phyloP scores from a whole-genome alignment of 2,329 filamentous ascomycete species.

The Aspergillus amoenus region DNA sequence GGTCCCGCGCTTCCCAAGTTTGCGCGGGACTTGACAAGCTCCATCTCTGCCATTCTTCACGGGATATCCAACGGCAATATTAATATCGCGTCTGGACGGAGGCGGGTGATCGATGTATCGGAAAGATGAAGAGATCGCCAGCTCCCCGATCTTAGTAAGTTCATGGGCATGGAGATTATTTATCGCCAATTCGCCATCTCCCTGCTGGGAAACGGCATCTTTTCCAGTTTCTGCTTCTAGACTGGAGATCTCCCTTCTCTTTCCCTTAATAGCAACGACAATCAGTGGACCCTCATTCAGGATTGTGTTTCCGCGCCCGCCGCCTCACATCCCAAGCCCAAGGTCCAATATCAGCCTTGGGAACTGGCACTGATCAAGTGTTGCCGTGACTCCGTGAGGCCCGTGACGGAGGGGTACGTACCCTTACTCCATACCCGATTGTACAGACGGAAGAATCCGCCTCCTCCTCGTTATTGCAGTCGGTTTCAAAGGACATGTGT shows the following conservation, averaged over 20 bases:
- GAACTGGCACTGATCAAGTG: slow-evolving; percentile 1
- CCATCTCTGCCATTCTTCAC: not conserved
- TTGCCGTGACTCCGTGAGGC: not conserved
- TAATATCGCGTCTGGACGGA: not conserved
- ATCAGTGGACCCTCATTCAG: slow-evolving; percentile 28
- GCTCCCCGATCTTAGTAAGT: not conserved
- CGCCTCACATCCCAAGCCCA: slow-evolving; percentile 11
- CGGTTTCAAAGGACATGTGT: not conserved
- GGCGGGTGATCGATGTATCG: not conserved
- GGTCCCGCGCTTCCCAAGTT: not conserved
- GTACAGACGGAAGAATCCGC: slow-evolving; percentile 1
- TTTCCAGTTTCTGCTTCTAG: slow-evolving; percentile 16
- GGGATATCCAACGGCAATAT: not conserved
- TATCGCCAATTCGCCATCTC: slow-evolving; percentile 2
- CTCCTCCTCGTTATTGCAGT: not conserved
- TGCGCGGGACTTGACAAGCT: not conserved
- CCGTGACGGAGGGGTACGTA: slow-evolving; percentile 4
- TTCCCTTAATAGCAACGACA: slow-evolving; percentile 24
- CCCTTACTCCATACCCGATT: slow-evolving; percentile 4
- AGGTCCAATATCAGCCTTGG: slow-evolving; percentile 1
- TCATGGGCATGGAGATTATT: slow-evolving; percentile 5
- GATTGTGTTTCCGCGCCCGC: slow-evolving; percentile 1
- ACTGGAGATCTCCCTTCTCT: slow-evolving; percentile 17
- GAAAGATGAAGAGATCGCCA: slow-evolving; percentile 2
- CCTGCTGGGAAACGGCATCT: slow-evolving; percentile 8